A percentile compares a stretch with the other conserved stretches of the same genome.
These are phyloP conservation scores for Fagopyrum esculentum DNA, from an alignment of 148 eudicot genomes.

Conservation along the genomic window DNA sequence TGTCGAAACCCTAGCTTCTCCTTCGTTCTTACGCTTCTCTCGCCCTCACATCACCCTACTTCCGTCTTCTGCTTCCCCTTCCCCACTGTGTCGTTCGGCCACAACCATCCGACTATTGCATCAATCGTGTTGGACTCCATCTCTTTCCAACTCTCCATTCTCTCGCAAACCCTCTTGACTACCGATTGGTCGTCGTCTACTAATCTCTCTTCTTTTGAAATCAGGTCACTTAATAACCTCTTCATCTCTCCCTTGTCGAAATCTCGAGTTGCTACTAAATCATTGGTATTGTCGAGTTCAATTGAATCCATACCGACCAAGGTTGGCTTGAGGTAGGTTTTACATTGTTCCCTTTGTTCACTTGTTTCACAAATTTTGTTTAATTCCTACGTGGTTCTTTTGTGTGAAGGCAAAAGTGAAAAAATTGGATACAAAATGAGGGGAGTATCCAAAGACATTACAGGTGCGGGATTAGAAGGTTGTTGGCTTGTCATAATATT, in stretches of 20 bases:
- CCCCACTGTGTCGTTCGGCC: too few relatives aligned
- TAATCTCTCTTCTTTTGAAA: conserved; percentile 36
- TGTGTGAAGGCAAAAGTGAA: not conserved
- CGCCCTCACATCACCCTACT: too few relatives aligned
- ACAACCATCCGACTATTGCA: conserved; percentile 81
- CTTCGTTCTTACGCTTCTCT: too few relatives aligned
- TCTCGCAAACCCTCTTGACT: conserved; percentile 35
- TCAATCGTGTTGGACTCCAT: conserved; percentile 66
- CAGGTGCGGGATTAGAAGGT: not conserved
- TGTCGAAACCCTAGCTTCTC: too few relatives aligned
- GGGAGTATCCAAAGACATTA: not conserved
- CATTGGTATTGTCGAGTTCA: too few relatives aligned
- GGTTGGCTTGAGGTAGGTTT: conserved; percentile 65
- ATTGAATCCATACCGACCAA: too few relatives aligned
- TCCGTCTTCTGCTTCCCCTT: too few relatives aligned
- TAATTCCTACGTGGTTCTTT: not conserved
- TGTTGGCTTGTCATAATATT: not conserved
- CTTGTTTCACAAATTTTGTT: not conserved
- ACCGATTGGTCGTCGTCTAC: not conserved
- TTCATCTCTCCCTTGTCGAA: conserved; percentile 33
- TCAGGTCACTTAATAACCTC: conserved; percentile 52
- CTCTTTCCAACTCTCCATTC: conserved; percentile 59
- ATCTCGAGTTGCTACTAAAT: too few relatives aligned
- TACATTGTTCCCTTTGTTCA: not conserved
- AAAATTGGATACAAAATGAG: not conserved